These are phyloP conservation scores for Ustilago lituana DNA, from an alignment of 1,284 basidiomycete genomes.

Conservation along the genomic window DNA sequence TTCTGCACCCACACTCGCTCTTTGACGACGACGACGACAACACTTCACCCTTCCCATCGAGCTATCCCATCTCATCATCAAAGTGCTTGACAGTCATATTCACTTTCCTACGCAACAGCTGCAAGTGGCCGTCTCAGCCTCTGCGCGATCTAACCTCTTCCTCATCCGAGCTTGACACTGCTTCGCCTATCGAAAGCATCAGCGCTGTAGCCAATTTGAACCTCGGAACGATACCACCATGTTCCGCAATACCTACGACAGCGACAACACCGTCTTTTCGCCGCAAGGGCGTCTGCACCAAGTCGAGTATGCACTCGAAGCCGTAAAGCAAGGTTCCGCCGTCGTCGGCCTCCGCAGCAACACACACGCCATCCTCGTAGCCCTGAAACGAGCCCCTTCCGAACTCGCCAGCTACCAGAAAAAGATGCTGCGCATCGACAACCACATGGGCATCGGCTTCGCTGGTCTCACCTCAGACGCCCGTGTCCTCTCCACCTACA, in stretches of 20 bases:
- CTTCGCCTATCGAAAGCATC: not conserved
- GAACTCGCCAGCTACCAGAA: slow-evolving; percentile 98
- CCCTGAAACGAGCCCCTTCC: slow-evolving; percentile 97
- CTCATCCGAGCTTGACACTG: not conserved
- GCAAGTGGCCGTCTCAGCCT: too few relatives aligned
- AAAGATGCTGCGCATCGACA: slow-evolving; percentile 99
- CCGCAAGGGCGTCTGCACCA: slow-evolving; percentile 75
- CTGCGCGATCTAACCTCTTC: too few relatives aligned
- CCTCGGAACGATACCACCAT: slow-evolving; percentile 12
- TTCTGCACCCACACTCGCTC: too few relatives aligned
- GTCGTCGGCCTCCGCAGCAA: slow-evolving; percentile 94
- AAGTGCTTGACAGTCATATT: too few relatives aligned
- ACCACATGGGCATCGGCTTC: slow-evolving; percentile 98
- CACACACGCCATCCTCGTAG: slow-evolving; percentile 92
- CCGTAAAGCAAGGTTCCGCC: slow-evolving; percentile 98
- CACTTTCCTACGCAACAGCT: too few relatives aligned
- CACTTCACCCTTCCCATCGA: too few relatives aligned
- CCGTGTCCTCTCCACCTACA: slow-evolving; percentile 87
- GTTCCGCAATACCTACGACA: slow-evolving; percentile 66
- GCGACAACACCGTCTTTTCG: slow-evolving; percentile 66
- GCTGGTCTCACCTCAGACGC: slow-evolving; percentile 98
- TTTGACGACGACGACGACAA: too few relatives aligned
- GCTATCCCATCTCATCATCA: too few relatives aligned
- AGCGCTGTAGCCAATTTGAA: not conserved
- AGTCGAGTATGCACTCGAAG: slow-evolving; percentile 99